phyloP scores from a whole-genome alignment of 495 filamentous ascomycete species.

The Hypomontagnella monticulosa region DNA sequence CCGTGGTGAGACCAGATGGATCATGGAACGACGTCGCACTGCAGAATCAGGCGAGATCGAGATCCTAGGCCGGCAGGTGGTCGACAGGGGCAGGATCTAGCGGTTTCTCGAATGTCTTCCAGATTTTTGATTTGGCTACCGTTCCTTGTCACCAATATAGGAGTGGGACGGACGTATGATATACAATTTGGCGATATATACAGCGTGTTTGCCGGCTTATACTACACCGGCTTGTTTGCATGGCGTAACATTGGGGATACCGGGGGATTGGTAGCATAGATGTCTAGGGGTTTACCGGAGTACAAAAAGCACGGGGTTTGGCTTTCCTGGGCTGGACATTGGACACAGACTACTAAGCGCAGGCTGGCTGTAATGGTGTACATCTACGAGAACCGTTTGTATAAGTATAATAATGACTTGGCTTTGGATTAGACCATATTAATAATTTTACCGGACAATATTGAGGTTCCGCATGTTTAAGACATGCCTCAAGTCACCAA shows the following conservation, averaged over 20 bases:
- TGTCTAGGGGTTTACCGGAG: constrained; percentile 27
- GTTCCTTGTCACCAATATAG: background rate
- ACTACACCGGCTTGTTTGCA: constrained; percentile 9
- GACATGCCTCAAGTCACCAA: too few relatives aligned
- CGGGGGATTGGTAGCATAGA: constrained; percentile 20
- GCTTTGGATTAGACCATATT: background rate
- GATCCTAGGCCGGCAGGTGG: constrained; percentile 42
- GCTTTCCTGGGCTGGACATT: constrained; percentile 15
- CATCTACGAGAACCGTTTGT: constrained; percentile 27
- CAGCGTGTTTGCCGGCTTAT: background rate
- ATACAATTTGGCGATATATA: constrained; percentile 7
- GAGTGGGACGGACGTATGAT: background rate
- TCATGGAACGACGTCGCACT: constrained; percentile 64
- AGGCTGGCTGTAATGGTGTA: constrained; percentile 12
- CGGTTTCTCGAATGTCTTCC: constrained; percentile 21
- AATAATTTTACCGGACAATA: background rate
- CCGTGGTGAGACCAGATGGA: constrained; percentile 61
- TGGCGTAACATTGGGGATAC: constrained; percentile 18
- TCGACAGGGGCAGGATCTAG: constrained; percentile 41
- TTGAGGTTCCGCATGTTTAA: background rate
- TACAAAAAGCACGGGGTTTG: constrained; percentile 27
- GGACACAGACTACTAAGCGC: constrained; percentile 3
- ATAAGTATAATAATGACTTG: constrained; percentile 21
- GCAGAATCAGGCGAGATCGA: constrained; percentile 63
- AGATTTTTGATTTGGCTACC: background rate